Evolutionary conservation across 2,329 filamentous ascomycete genomes (phyloP).

Genomic region (Fusarium oligoseptatum): DNA sequence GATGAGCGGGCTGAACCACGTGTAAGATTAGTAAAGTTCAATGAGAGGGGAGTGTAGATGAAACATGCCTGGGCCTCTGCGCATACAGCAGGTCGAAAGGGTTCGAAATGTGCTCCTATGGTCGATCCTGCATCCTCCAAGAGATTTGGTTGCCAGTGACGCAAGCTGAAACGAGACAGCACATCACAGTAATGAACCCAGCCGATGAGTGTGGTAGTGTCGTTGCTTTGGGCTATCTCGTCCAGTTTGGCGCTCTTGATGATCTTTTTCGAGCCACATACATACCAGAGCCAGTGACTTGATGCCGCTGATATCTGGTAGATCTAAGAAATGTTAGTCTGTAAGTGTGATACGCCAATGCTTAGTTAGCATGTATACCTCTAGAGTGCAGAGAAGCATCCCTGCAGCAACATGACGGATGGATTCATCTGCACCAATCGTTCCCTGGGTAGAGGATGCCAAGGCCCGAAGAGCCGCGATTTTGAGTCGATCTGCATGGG

Average conservation of each 20-base stretch:
- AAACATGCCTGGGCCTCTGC: constrained; percentile 1
- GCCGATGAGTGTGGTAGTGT: constrained; percentile 20
- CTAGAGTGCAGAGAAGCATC: constrained; percentile 32
- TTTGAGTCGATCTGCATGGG: background rate
- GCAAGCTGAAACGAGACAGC: constrained; percentile 26
- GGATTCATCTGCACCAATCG: background rate
- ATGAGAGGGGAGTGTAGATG: background rate
- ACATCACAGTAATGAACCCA: constrained; percentile 39
- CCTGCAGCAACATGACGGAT: constrained; percentile 39
- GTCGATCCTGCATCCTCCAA: background rate
- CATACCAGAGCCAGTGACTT: constrained; percentile 41
- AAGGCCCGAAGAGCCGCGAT: constrained; percentile 28
- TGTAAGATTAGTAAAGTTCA: rapidly evolving
- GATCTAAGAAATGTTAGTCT: constrained; percentile 7
- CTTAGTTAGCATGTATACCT: constrained; percentile 2
- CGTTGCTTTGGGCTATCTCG: background rate
- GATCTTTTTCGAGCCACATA: constrained; percentile 31
- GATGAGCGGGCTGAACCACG: background rate
- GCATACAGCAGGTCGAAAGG: constrained; percentile 25
- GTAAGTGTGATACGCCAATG: background rate
- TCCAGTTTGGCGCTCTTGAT: constrained; percentile 25
- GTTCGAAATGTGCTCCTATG: background rate
- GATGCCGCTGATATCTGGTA: constrained; percentile 31
- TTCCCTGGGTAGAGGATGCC: background rate
- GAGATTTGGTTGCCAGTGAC: constrained; percentile 36